These are phyloP conservation scores for Paraconiothyrium brasiliense DNA, from an alignment of 2,329 filamentous ascomycete genomes.

Conservation along the genomic window DNA sequence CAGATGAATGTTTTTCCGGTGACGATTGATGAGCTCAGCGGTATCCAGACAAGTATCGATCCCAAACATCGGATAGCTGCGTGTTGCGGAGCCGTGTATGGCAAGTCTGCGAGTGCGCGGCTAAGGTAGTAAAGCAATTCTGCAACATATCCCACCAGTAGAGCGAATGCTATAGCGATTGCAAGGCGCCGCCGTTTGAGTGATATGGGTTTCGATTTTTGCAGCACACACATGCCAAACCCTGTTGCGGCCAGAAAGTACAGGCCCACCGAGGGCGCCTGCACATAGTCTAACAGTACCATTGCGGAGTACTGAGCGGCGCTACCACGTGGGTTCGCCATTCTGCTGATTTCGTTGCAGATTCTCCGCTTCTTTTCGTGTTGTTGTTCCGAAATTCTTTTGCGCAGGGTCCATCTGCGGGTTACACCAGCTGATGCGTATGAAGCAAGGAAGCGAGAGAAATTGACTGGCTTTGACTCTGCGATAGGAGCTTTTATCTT, in stretches of 20 bases:
- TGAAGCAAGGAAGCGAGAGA: slow-evolving; percentile 3
- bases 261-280: slow-evolving; percentile 43
- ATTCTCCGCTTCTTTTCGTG: slow-evolving; percentile 3
- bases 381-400: slow-evolving; percentile 3
- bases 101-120: slow-evolving; percentile 36
- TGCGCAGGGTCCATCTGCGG: not conserved
- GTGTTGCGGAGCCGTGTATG: slow-evolving; percentile 44
- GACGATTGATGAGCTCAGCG: slow-evolving; percentile 35
- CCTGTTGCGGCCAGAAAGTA: slow-evolving; percentile 40
- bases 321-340: slow-evolving; percentile 20
- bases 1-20: slow-evolving; percentile 36
- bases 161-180: slow-evolving; percentile 23
- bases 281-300: slow-evolving; percentile 44
- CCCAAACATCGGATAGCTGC: slow-evolving; percentile 46
- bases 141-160: slow-evolving; percentile 37
- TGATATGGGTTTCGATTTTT: slow-evolving; percentile 39
- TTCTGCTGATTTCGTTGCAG: slow-evolving; percentile 3
- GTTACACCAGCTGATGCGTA: slow-evolving; percentile 4
- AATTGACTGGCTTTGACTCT: not conserved
- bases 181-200: slow-evolving; percentile 34
- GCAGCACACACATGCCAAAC: slow-evolving; percentile 42
- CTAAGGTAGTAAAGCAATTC: slow-evolving; percentile 48
- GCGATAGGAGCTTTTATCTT: slow-evolving; percentile 7
- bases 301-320: slow-evolving; percentile 32
- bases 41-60: slow-evolving; percentile 46